phyloP scores from a whole-genome alignment of 2,329 filamentous ascomycete species.

The Neofusicoccum parvum region DNA sequence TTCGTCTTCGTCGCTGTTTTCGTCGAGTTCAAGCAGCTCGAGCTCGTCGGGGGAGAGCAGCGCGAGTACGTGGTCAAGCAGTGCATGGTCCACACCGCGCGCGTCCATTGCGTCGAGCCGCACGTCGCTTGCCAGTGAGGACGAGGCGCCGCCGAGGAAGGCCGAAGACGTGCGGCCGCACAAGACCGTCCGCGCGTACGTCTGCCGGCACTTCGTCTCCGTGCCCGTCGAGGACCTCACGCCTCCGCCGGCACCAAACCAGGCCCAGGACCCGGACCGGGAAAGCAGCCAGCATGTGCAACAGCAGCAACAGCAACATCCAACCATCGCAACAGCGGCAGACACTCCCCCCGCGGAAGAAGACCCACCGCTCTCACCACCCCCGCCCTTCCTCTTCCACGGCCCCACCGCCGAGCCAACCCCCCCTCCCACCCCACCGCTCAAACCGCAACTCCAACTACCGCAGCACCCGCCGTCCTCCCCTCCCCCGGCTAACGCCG shows the following conservation, averaged over 20 bases:
- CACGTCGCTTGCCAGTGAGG: background rate
- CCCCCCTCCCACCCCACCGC: background rate
- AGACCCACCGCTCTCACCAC: background rate
- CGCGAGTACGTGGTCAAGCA: no score
- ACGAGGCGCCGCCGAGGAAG: background rate
- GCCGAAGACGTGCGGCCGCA: background rate
- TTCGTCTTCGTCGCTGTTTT: background rate
- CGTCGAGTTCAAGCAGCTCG: background rate
- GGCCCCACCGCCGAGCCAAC: background rate
- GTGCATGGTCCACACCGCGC: background rate
- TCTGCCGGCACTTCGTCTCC: conserved; percentile 3
- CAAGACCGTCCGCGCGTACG: background rate
- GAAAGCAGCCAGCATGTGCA: background rate
- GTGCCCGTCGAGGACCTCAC: background rate
- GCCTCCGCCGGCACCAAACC: background rate
- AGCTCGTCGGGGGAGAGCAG: no score
- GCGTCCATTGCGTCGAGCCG: background rate
- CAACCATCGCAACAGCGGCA: background rate
- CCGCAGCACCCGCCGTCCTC: background rate
- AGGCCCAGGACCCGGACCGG: background rate
- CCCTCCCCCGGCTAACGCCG: background rate
- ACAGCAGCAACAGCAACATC: background rate
- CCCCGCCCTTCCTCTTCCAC: background rate
- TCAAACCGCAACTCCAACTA: background rate
- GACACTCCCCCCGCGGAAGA: background rate